Conservation (phyloP, 495 filamentous ascomycete species). For the Trichoderma asperelloides region DNA sequence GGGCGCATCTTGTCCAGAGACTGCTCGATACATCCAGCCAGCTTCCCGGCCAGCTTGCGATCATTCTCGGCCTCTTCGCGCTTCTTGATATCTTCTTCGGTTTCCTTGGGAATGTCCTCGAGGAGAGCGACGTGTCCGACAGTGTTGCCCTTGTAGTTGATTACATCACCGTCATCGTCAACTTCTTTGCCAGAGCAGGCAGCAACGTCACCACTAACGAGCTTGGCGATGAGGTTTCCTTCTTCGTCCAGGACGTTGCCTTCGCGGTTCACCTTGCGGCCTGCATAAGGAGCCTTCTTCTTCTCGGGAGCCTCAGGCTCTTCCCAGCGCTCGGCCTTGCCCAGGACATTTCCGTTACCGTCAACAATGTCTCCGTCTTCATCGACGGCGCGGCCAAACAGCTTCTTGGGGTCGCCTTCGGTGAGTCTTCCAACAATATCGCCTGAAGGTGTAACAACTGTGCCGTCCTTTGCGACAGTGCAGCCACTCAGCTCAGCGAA, state of each 20-base stretch:
- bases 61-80: slow-evolving; percentile 46
- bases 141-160: slow-evolving; percentile 72
- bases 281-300: slow-evolving; percentile 51
- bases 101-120: slow-evolving; percentile 55
- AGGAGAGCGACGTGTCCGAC: slow-evolving; percentile 75
- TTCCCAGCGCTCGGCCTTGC: slow-evolving; percentile 74
- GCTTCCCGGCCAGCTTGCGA: slow-evolving; percentile 66
- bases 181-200: slow-evolving; percentile 69
- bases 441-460: slow-evolving; percentile 51
- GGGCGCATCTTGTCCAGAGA: slow-evolving; percentile 78
- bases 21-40: slow-evolving; percentile 63
- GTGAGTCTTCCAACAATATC: slow-evolving; percentile 65
- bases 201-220: slow-evolving; percentile 64
- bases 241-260: slow-evolving; percentile 76
- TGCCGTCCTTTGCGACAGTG: slow-evolving; percentile 68
- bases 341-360: slow-evolving; percentile 72
- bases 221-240: slow-evolving; percentile 70
- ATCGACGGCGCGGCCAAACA: slow-evolving; percentile 69
- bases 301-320: slow-evolving; percentile 67
- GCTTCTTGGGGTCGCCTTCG: slow-evolving; percentile 60
- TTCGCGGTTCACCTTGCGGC: slow-evolving; percentile 69
- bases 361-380: slow-evolving; percentile 78
- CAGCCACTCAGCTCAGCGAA: slow-evolving; percentile 71
- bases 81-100: slow-evolving; percentile 37
- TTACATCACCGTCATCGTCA: slow-evolving; percentile 77